Percentiles rank a stretch among this genome's conserved stretches.
phyloP scores from a whole-genome alignment of 2,329 filamentous ascomycete species.

The Cytospora piceae region DNA sequence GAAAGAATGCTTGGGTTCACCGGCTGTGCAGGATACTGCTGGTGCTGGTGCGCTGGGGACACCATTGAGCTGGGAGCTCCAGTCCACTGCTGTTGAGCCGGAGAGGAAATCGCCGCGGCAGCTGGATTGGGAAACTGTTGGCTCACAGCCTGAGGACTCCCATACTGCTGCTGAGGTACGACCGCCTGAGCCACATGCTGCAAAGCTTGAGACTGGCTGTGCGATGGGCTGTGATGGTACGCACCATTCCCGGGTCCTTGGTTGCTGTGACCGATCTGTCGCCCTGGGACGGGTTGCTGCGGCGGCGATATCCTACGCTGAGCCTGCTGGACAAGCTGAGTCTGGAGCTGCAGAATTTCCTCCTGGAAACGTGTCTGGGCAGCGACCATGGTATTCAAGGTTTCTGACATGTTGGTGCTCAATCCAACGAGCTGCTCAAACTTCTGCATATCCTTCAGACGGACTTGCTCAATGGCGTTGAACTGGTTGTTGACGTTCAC shows the following conservation, averaged over 20 bases:
- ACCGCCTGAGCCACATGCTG: conserved; percentile 24
- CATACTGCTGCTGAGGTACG: conserved; percentile 23
- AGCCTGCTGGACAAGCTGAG: conserved; percentile 34
- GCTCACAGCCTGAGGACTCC: conserved; percentile 24
- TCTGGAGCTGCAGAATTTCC: conserved; percentile 59
- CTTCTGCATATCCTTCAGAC: conserved; percentile 62
- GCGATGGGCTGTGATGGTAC: conserved; percentile 29
- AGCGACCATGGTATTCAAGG: conserved; percentile 70
- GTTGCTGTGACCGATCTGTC: conserved; percentile 35
- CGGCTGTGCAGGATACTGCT: conserved; percentile 22
- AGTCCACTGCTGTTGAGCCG: conserved; percentile 25
- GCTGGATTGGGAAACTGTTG: conserved; percentile 27
- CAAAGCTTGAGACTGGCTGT: conserved; percentile 27
- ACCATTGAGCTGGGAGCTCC: conserved; percentile 15
- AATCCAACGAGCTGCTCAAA: conserved; percentile 73
- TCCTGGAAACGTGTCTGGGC: conserved; percentile 71
- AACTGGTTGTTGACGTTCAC: conserved; percentile 58
- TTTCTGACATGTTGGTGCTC: conserved; percentile 68
- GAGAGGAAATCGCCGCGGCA: conserved; percentile 15
- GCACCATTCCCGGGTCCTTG: conserved; percentile 25
- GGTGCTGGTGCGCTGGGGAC: conserved; percentile 23
- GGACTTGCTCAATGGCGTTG: conserved; percentile 53
- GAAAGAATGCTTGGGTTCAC: conserved; percentile 25
- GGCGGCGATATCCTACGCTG: conserved; percentile 30
- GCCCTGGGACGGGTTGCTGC: conserved; percentile 24